Evolutionary conservation across 192 early-diverging fungal species (phyloP), one percentile per base, ranked within the genome.

Genomic region (Allomyces javanicus): DNA sequence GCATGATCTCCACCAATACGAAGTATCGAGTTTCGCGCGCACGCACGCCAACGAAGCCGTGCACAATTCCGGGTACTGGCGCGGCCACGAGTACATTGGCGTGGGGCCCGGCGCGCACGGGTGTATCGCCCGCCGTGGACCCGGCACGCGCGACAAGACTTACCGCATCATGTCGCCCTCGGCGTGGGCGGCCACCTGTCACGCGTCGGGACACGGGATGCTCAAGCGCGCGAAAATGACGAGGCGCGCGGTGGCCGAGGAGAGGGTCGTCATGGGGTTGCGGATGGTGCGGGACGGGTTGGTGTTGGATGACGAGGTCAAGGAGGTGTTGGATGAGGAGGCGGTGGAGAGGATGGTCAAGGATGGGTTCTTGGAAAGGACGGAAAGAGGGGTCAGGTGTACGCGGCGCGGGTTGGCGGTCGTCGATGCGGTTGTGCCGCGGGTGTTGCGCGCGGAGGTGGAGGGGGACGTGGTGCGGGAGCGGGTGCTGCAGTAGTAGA

Each of bases 61-160:
- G 24, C 81, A 83, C 67, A 83, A 83, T 69, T 67, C 24, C 43
- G 71, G 72, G 1, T 81, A 80, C 65, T 83, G 81, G 81, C 70
- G 70, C 24, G 78, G 79, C 61, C 68, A 69, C 24, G 73, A 81
- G 62, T 81, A 77, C 68, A 62, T 83, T 10, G 81, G 81, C 19
- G 71, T 83, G 26, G 81, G 81, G 0, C 81, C 81, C 9, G 80
- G 81, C 45, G 81, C 81, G 3, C 81, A 83, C 24, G 80, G n/a
- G n/a, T n/a, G 79, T n/a, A 25, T 26, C 14, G 7, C 25, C 62
- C 5, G 25, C 25, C 1, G 74, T 74, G 77, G 62, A 63, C 50
- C 63, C 69, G 64, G 27, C 33, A 21, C 74, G 77, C 69, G 68
- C 70, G 27, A n/a, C 10, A 3, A 10, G 25, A n/a, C n/a, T 5